phyloP scores from a whole-genome alignment of 495 filamentous ascomycete species.

The Halenospora varia region DNA sequence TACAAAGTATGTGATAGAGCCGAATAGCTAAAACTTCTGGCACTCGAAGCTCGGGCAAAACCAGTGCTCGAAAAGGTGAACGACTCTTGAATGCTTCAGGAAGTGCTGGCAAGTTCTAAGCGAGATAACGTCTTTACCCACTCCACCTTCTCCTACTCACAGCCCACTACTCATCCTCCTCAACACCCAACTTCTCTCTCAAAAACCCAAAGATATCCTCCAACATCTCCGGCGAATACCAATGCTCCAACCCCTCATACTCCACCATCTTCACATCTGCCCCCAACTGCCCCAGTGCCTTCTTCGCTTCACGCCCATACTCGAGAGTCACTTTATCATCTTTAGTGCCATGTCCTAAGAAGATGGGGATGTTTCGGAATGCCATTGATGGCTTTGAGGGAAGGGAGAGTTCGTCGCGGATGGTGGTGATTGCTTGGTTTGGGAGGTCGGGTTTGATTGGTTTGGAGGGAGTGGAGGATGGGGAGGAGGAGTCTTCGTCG shows the following conservation, averaged over 20 bases:
- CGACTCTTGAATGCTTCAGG: too few species aligned
- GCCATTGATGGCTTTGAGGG: slow-evolving; percentile 1
- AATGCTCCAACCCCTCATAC: slow-evolving; percentile 46
- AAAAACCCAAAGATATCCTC: slow-evolving; percentile 42
- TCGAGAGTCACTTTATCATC: slow-evolving; percentile 41
- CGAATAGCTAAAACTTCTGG: too few species aligned
- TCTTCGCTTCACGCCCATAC: slow-evolving; percentile 34
- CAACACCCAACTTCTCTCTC: slow-evolving; percentile 20
- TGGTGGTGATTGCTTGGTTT: slow-evolving; percentile 17
- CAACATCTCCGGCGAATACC: slow-evolving; percentile 47
- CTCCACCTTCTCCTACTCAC: too few species aligned
- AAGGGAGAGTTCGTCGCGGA: slow-evolving; percentile 24
- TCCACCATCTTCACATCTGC: slow-evolving; percentile 37
- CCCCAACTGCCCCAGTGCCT: slow-evolving; percentile 29
- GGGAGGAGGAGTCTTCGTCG: slow-evolving; percentile 20
- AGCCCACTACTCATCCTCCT: too few species aligned
- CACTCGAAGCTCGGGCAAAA: too few species aligned
- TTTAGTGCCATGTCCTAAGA: slow-evolving; percentile 47
- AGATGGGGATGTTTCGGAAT: slow-evolving; percentile 32
- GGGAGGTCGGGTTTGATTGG: slow-evolving; percentile 2
- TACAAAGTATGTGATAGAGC: too few species aligned
- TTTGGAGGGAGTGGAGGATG: too few species aligned
- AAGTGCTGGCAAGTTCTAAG: too few species aligned
- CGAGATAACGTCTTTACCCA: too few species aligned
- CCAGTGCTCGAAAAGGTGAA: too few species aligned